These are phyloP conservation scores for Pythium vanterpoolii DNA, from an alignment of 352 stramenopile genomes.

Conservation along the genomic window DNA sequence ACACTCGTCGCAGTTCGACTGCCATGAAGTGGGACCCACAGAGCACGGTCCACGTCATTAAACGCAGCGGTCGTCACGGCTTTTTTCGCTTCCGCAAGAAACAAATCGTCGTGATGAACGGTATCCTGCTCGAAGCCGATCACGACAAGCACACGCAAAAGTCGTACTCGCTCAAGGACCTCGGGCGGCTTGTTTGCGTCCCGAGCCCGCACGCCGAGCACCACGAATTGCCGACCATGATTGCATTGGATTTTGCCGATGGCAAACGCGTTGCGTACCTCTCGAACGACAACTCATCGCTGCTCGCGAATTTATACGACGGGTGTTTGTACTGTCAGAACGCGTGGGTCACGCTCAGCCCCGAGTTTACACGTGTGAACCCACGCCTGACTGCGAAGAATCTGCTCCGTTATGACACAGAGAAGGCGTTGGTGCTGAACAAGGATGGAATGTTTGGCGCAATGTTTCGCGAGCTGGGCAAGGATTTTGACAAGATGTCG, in stretches of 20 bases:
- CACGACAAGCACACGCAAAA: conserved; percentile 31
- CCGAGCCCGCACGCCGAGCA: conserved; percentile 7
- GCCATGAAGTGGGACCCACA: conserved; percentile 31
- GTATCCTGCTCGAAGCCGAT: conserved; percentile 18
- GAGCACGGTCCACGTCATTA: conserved; percentile 51
- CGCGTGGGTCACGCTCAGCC: conserved; percentile 49
- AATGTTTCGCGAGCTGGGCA: conserved; percentile 43
- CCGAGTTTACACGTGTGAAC: conserved; percentile 71
- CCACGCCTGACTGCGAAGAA: conserved; percentile 47
- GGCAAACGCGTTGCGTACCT: conserved; percentile 58
- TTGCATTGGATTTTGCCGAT: conserved; percentile 69
- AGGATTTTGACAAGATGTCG: conserved; percentile 61
- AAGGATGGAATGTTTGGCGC: conserved; percentile 64
- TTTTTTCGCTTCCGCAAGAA: conserved; percentile 59
- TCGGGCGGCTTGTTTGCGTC: conserved; percentile 51
- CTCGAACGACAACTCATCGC: conserved; percentile 48
- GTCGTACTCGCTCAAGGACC: conserved; percentile 48
- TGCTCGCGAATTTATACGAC: conserved; percentile 68
- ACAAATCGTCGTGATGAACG: conserved; percentile 36
- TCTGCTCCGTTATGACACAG: conserved; percentile 48
- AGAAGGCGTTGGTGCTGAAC: conserved; percentile 52
- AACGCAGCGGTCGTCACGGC: conserved; percentile 51
- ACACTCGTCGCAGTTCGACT: background rate
- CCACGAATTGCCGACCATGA: conserved; percentile 21
- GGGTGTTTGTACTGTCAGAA: conserved; percentile 64